These are phyloP conservation scores for Amaranthus hypochondriacus DNA, from an alignment of 148 eudicot species.

Conservation along the genomic window DNA sequence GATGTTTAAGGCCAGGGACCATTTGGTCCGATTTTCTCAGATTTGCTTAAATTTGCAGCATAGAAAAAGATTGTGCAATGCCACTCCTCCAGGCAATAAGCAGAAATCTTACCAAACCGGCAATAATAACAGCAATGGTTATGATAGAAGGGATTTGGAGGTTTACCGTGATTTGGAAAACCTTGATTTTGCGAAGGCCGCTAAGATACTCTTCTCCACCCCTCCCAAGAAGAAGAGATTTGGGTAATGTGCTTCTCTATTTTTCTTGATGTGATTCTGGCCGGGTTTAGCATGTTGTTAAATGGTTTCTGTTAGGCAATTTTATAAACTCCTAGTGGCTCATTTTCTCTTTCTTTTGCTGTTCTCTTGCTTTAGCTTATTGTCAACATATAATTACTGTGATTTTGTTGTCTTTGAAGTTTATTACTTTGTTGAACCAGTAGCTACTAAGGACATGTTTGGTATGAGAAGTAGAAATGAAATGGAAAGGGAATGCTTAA, in stretches of 20 bases:
- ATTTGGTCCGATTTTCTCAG: conserved; percentile 25
- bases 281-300: conserved; percentile 5
- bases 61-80: conserved; percentile 30
- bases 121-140: not conserved
- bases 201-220: conserved; percentile 61
- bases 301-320: conserved; percentile 12
- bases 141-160: conserved; percentile 35
- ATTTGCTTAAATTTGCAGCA: conserved; percentile 14
- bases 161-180: conserved; percentile 55
- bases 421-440: no score
- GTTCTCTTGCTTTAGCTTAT: not conserved
- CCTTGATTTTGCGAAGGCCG: conserved; percentile 76
- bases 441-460: no score
- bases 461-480: no score
- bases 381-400: not conserved
- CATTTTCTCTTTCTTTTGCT: not conserved
- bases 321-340: conserved; percentile 22
- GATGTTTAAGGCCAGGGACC: conserved; percentile 32
- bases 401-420: not conserved
- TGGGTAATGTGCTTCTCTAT: conserved; percentile 40
- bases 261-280: not conserved
- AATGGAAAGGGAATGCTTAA: no score
- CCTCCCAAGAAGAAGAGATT: conserved; percentile 59
- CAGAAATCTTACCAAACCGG: conserved; percentile 3
- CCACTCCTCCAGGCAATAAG: conserved; percentile 19